These are phyloP conservation scores for Hymenoscyphus fraxineus DNA, from an alignment of 2,329 filamentous ascomycete genomes.

Conservation along the genomic window DNA sequence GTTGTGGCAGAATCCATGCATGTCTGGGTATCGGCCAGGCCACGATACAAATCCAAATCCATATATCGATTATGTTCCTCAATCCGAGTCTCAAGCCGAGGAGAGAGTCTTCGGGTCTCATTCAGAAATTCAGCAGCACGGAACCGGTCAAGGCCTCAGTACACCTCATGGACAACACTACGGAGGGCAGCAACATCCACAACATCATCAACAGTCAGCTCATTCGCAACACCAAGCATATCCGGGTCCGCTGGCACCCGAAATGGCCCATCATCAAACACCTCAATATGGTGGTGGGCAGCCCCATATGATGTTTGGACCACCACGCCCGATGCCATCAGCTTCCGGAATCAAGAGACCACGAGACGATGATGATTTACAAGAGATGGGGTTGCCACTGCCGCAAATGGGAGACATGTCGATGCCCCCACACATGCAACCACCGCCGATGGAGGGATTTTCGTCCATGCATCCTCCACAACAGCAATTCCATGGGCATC, in stretches of 20 bases:
- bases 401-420: slow-evolving; percentile 36
- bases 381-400: slow-evolving; percentile 40
- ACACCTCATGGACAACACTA: slow-evolving; percentile 31
- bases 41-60: slow-evolving; percentile 51
- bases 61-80: slow-evolving; percentile 71
- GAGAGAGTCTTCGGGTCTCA: slow-evolving; percentile 59
- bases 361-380: slow-evolving; percentile 52
- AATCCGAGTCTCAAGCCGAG: slow-evolving; percentile 62
- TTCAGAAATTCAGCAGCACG: slow-evolving; percentile 35
- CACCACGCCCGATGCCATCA: slow-evolving; percentile 32
- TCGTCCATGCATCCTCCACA: slow-evolving; percentile 38
- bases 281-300: slow-evolving; percentile 47
- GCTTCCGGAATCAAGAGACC: slow-evolving; percentile 45
- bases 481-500: slow-evolving; percentile 64
- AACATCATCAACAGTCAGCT: slow-evolving; percentile 39
- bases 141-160: slow-evolving; percentile 31
- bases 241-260: slow-evolving; percentile 48
- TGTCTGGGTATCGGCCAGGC: slow-evolving; percentile 59
- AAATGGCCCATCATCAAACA: slow-evolving; percentile 47
- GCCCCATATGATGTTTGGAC: slow-evolving; percentile 46
- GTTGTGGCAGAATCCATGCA: slow-evolving; percentile 75
- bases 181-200: slow-evolving; percentile 47
- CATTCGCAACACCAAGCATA: slow-evolving; percentile 47
- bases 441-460: slow-evolving; percentile 47
- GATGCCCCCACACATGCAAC: slow-evolving; percentile 55